Base-by-base conservation (phyloP, 176 grass and related monocot species). In the Rhynchospora pubera region DNA sequence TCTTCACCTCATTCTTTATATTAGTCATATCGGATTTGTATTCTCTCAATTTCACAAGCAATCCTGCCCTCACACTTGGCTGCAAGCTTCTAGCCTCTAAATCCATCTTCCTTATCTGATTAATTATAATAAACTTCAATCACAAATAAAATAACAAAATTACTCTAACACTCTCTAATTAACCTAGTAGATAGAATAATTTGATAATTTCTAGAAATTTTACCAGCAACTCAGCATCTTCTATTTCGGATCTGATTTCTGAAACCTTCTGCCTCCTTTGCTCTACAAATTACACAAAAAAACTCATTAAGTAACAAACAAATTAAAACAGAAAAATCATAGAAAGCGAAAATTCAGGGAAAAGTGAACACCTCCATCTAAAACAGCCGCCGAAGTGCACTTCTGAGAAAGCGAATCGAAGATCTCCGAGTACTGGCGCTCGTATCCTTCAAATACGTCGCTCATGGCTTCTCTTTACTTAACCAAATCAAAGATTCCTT, bases 1-100 rank as follows among this genome's bases (percentile, higher is more conserved):
- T 97, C 80, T 97, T 97, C 14, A 88, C 50, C 79, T 97, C 94
- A 21, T 84, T 89, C 85, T 97, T 97, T 74, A 92, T 62, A 75
- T 91, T 91, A 81, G 83, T 94, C 50, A 97, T 87, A 80, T 97
- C 92, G 21, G 94, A 94, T 79, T 97, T 97, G 70, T 97, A 94
- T 63, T 97, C 91, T 82, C 94, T 89, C 83, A 97, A 66, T 76
- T 97, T 97, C 10, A 85, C 89, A 58, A 97, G 90, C 76, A 94
- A 88, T 82, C 88, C 90, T 0, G 90, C 91, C 66, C 92, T 97
- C 62, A 92, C 81, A 42, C 89, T 97, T 0, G 94, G 94, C 57
- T 90, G 94, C 78, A 91, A 70, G 76, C 88, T 97, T 91, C 91
- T 94, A 0, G 91, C 94, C 89, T 97, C 94, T 52, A 94, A 77